Evolutionary conservation across 148 eudicot genomes (phyloP).

Genomic region (Gaultheria prostrata): DNA sequence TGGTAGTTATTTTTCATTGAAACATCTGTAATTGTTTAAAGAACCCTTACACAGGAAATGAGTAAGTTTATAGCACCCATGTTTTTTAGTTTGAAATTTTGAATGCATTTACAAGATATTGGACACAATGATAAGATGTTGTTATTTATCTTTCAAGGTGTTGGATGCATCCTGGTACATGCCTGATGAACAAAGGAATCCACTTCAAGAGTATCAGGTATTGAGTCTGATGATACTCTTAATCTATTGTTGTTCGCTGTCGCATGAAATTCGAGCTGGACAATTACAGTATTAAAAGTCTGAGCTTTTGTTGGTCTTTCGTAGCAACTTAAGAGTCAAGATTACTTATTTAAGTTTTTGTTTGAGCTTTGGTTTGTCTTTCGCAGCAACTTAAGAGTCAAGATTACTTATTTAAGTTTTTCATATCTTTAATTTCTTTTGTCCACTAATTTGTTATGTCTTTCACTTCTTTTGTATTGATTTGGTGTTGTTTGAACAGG

Average conservation of each 20-base stretch:
- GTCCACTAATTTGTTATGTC: too few relatives aligned
- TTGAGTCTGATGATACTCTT: slow-evolving; percentile 10
- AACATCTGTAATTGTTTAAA: not conserved
- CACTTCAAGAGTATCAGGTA: slow-evolving; percentile 95
- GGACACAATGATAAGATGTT: not conserved
- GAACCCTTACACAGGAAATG: not conserved
- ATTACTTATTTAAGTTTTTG: not conserved
- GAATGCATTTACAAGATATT: not conserved
- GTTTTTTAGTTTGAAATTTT: not conserved
- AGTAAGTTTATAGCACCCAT: not conserved
- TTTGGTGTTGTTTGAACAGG: slow-evolving; percentile 43
- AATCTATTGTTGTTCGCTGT: not conserved
- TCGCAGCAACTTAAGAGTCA: not conserved
- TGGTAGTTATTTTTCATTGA: not conserved
- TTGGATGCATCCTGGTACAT: slow-evolving; percentile 99
- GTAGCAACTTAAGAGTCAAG: not conserved
- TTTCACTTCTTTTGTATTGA: not conserved
- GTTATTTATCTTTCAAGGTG: slow-evolving; percentile 46
- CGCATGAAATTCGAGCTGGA: not conserved
- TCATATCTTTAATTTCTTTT: not conserved
- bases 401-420: not conserved
- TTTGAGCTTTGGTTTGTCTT: not conserved
- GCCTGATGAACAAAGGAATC: slow-evolving; percentile 95
- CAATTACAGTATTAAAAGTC: not conserved
- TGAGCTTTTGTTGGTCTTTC: not conserved